Evolutionary conservation across 768 basidiomycete genomes (phyloP).

Genomic region (Strobilomyces dryophilus): DNA sequence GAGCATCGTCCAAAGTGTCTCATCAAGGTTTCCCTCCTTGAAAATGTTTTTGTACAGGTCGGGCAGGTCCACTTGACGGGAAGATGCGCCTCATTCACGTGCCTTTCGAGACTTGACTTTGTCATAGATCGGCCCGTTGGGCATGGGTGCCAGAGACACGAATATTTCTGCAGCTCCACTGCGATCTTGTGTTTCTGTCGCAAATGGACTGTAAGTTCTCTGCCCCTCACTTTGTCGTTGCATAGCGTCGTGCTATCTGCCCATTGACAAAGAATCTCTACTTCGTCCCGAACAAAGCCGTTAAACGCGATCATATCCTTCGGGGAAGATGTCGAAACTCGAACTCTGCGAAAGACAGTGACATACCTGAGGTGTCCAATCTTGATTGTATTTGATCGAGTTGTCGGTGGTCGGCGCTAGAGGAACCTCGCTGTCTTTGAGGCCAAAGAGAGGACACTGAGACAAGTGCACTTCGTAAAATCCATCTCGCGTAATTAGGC

Average conservation of each 20-base stretch:
- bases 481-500: no score
- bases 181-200: not conserved
- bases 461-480: not conserved
- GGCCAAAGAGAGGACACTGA: not conserved
- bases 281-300: not conserved
- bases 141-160: constrained; percentile 1
- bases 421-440: not conserved
- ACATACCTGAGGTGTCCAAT: constrained; percentile 1
- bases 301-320: constrained; percentile 5
- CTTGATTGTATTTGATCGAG: not conserved
- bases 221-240: not conserved
- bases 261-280: constrained; percentile 4
- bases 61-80: constrained; percentile 2
- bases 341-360: not conserved
- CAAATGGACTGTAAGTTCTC: not conserved
- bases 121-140: not conserved
- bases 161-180: not conserved
- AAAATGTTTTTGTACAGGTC: constrained; percentile 1
- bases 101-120: not conserved
- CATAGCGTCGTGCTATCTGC: not conserved
- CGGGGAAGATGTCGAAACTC: not conserved
- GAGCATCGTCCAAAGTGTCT: not conserved
- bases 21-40: not conserved
- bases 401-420: not conserved
- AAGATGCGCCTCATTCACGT: not conserved